A percentile compares a stretch with the other conserved stretches of the same genome.
These are phyloP conservation scores for Fraxinus sp. DNA, from an alignment of 305 asterid genomes.

Conservation along the genomic window DNA sequence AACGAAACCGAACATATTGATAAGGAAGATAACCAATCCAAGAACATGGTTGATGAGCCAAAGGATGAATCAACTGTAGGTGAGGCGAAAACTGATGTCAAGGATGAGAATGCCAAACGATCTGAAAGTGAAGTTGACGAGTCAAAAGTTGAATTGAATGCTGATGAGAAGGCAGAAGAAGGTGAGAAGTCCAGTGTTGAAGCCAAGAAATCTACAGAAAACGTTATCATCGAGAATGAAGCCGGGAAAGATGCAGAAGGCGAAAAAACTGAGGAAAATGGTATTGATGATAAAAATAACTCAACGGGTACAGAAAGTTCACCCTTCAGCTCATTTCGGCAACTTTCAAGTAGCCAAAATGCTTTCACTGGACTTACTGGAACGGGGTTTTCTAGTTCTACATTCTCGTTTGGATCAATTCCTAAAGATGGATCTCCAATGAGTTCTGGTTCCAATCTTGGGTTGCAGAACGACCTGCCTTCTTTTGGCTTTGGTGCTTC, in stretches of 20 bases:
- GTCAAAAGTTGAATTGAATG: conserved; percentile 21
- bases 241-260: conserved; percentile 34
- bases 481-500: conserved; percentile 52
- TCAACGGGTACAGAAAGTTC: conserved; percentile 41
- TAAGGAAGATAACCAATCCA: conserved; percentile 17
- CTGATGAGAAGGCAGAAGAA: conserved; percentile 36
- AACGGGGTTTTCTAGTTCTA: conserved; percentile 75
- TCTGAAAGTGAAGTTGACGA: conserved; percentile 39
- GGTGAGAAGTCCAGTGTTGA: conserved; percentile 23
- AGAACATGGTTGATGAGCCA: conserved; percentile 31
- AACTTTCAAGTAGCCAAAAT: conserved; percentile 75
- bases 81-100: conserved; percentile 30
- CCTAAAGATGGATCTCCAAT: conserved; percentile 38
- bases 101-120: conserved; percentile 26
- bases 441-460: not conserved
- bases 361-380: conserved; percentile 91
- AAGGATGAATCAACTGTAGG: conserved; percentile 25
- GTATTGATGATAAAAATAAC: conserved; percentile 28
- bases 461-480: conserved; percentile 32
- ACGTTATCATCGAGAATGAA: conserved; percentile 31
- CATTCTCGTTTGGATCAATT: conserved; percentile 79
- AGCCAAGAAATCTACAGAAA: conserved; percentile 18
- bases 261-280: conserved; percentile 36
- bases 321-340: conserved; percentile 72
- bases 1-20: conserved; percentile 26